phyloP scores from a whole-genome alignment of 148 eudicot species.

The Cornus controversa region DNA sequence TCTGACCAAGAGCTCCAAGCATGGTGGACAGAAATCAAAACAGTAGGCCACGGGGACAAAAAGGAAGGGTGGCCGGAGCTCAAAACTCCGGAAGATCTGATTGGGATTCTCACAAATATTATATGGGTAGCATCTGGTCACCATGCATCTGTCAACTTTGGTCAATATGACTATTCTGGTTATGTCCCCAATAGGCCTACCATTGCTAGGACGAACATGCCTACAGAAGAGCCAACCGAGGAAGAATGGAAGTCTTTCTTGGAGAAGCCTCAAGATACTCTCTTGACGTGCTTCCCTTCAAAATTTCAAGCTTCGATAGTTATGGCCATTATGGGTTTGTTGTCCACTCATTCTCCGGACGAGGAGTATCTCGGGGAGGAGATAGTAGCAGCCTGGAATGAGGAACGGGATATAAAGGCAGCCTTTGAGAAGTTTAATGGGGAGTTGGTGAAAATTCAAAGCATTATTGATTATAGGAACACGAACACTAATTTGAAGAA shows the following conservation, averaged over 20 bases:
- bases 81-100: conserved; percentile 39
- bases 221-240: conserved; percentile 46
- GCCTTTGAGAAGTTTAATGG: conserved; percentile 48
- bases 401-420: conserved; percentile 24
- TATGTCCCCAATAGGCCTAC: conserved; percentile 69
- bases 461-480: conserved; percentile 50
- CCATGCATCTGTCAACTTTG: conserved; percentile 83
- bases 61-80: conserved; percentile 84
- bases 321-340: conserved; percentile 48
- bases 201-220: conserved; percentile 57
- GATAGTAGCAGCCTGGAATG: conserved; percentile 46
- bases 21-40: conserved; percentile 80
- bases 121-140: conserved; percentile 83
- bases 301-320: conserved; percentile 52
- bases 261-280: conserved; percentile 28
- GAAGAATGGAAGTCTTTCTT: conserved; percentile 31
- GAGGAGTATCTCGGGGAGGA: conserved; percentile 64
- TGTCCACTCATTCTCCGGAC: conserved; percentile 63
- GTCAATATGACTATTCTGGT: conserved; percentile 58
- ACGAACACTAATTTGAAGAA: conserved; percentile 32
- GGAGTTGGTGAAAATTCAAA: conserved; percentile 43
- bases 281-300: conserved; percentile 50
- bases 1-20: conserved; percentile 63
- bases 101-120: conserved; percentile 53
- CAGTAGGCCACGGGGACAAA: conserved; percentile 65